Evolutionary conservation across 2,329 filamentous ascomycete genomes (phyloP).

Genomic region (Hypomyces rosellus): DNA sequence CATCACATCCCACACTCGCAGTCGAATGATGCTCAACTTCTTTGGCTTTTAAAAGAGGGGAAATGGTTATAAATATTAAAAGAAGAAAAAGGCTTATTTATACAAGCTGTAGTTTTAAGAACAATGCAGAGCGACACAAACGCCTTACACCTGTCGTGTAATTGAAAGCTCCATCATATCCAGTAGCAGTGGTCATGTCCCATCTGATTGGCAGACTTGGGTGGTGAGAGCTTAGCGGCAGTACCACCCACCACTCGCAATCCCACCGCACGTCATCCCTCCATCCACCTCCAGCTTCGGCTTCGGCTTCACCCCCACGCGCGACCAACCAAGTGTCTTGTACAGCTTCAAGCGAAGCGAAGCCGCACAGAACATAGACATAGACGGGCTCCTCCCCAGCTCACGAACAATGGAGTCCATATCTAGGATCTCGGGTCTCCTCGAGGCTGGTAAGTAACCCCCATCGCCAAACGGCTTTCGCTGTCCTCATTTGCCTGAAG

Average conservation of each 20-base stretch:
- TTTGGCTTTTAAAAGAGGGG: no score
- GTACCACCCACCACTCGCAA: background rate
- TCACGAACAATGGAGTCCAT: conserved; percentile 78
- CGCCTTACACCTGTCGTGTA: no score
- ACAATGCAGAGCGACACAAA: no score
- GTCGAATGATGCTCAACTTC: no score
- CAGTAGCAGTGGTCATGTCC: no score
- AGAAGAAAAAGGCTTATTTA: no score
- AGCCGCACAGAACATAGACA: background rate
- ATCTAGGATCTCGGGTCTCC: conserved; percentile 83
- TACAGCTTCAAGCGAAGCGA: conserved; percentile 8
- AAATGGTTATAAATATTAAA: no score
- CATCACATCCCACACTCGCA: no score
- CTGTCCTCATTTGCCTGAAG: background rate
- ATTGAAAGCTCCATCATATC: no score
- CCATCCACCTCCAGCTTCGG: background rate
- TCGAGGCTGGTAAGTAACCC: conserved; percentile 73
- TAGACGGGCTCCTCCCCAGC: conserved; percentile 10
- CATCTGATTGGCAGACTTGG: background rate
- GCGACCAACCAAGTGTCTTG: conserved; percentile 3
- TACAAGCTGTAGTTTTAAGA: no score
- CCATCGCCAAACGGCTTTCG: conserved; percentile 13
- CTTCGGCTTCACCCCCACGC: background rate
- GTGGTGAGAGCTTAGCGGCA: background rate
- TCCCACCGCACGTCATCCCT: conserved; percentile 10